Evolutionary conservation across 257 asterid genomes (phyloP), one percentile per base, ranked within the genome.

Genomic region (Przewalskia tangutica): DNA sequence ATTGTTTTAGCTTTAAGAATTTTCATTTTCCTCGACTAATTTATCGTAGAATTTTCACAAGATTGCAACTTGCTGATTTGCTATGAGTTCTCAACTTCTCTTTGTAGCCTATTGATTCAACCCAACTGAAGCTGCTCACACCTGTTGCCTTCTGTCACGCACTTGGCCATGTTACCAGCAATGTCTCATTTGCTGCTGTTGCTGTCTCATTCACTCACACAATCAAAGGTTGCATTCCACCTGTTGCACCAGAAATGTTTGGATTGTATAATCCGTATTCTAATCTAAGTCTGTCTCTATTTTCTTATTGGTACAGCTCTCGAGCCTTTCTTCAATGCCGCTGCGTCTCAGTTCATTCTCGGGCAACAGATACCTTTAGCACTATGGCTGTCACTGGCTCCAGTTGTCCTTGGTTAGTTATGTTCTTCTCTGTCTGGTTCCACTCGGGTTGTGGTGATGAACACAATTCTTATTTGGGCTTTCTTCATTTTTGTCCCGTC

Each of bases 241-340:
- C 6, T 66, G 32, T 42, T 3, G 0, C 67, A 56, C 9, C 27
- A 34, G 71, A 63, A 63, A 53, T 4, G 0, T 48, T n/a, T 55
- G 14, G 2, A 0, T 46, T 14, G 3, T 48, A 80, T 12, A 8
- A 63, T 63, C 17, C 7, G 20, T 56, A 11, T 34, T 65, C 23
- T n/a, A 5, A 17, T 48, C 53, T 16, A 63, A 3, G 17, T 16
- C 13, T 44, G 51, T 38, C 34, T 32, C 9, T 4, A 16, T 70
- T 66, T 46, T 58, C 51, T 62, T 60, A 85, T 59, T 77, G 85
- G 32, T 85, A 88, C 91, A 96, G 99, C 99, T 10, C 97, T 96
- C 7, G 99, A 96, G 92, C 99, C 99, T 53, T 96, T 96, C 94
- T 96, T 96, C 94, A 96, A 96, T 83, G 98, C 98, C 67, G 95